Base-by-base conservation (phyloP, 2,329 filamentous ascomycete genomes). In the Grosmannia penicillata region DNA sequence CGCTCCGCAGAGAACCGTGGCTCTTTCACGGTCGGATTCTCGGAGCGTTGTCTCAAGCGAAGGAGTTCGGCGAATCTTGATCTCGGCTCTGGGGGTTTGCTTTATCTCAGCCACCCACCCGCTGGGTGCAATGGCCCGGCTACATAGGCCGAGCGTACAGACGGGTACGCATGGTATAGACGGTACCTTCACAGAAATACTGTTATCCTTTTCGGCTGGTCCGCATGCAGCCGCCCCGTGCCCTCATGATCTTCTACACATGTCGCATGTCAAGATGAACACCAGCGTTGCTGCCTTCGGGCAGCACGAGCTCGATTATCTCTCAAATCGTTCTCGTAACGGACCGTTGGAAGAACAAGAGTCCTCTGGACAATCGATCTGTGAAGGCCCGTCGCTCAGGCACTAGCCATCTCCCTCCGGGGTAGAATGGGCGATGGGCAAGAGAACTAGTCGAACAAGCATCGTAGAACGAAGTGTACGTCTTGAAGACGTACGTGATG, bases 241-340 rank as follows among this genome's bases (percentile, higher is more conserved):
- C 22, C 33, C n/a, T 13, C 10, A 6, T 35, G 33, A 22, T 18
- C 4, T 15, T 18, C 14, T 26, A 14, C 6, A 23, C 11, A 25
- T 2, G 11, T 10, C 15, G 29, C 8, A 33, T 14, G 9, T 23
- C 17, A 2, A 6, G 18, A 4, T 23, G 29, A 19, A 34, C 43
- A 42, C 78, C 78, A 81, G 66, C 73, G 79, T 75, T 82, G 78
- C 78, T 76, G 70, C 74, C 75, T 71, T 67, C 48, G 72, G 78
- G 69, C 68, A 71, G 78, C 79, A 78, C 71, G 79, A 70, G 65
- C 75, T 71, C 62, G 61, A 67, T 72, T 75, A 65, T 69, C 40
- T 55, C 70, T 63, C 67, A 79, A 72, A 71, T 73, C 68, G 62
- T 70, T 68, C 63, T 67, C 77, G 78, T 79, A 83, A 84, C 79